These are phyloP conservation scores for Salix koriyanagi DNA, from an alignment of 345 rosid genomes.

Conservation along the genomic window DNA sequence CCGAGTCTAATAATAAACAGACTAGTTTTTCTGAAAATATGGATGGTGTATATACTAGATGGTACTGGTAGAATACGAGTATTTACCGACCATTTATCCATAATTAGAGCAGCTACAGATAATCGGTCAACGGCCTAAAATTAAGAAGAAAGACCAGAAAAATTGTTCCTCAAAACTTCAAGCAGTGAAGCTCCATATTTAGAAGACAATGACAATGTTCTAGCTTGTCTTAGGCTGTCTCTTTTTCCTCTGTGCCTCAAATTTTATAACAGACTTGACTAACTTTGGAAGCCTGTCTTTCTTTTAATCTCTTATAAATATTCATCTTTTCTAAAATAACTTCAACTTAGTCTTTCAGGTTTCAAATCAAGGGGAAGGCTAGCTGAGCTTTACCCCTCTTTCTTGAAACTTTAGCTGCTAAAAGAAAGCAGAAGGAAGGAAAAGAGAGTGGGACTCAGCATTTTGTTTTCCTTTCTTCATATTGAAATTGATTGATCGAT, in stretches of 20 bases:
- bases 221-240: not conserved
- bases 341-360: not conserved
- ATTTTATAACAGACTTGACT: conserved; percentile 11
- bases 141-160: not conserved
- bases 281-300: not conserved
- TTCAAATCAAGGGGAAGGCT: not conserved
- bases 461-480: not conserved
- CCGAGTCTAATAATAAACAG: not conserved
- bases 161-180: not conserved
- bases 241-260: conserved; percentile 8
- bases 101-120: not conserved
- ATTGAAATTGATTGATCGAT: not conserved
- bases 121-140: not conserved
- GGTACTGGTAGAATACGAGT: not conserved
- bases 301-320: not conserved
- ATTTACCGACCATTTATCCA: not conserved
- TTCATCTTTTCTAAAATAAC: not conserved
- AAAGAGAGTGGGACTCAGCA: not conserved
- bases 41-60: not conserved
- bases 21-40: not conserved
- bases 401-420: not conserved
- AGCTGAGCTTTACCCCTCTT: not conserved
- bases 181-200: not conserved
- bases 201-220: conserved; percentile 3
- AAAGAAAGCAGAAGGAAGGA: not conserved